Conservation (phyloP, 1,284 basidiomycete genomes). For the Ustilago trichophora region DNA sequence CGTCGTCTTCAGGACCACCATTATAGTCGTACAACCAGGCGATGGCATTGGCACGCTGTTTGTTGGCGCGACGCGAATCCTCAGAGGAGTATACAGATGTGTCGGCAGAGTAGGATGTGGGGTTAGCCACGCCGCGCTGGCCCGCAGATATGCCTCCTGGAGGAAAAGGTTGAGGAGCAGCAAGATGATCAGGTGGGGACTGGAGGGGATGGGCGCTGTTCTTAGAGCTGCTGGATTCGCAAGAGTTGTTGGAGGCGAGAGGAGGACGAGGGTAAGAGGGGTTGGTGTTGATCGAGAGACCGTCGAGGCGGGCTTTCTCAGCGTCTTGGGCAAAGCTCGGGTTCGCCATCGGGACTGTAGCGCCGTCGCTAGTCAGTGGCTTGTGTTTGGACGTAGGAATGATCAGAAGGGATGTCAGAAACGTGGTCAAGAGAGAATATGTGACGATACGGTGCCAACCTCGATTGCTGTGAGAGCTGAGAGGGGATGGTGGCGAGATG, state of each 20-base stretch:
- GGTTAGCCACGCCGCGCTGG: conserved; percentile 1
- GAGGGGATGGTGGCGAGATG: too few relatives aligned
- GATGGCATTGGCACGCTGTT: background rate
- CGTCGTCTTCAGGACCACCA: conserved; percentile 20
- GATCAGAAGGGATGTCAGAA: too few relatives aligned
- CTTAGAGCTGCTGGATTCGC: background rate
- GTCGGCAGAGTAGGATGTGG: background rate
- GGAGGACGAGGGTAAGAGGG: background rate
- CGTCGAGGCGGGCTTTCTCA: background rate
- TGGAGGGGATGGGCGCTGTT: conserved; percentile 4
- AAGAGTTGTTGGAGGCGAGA: background rate
- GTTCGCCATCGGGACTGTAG: background rate
- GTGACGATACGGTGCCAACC: too few relatives aligned
- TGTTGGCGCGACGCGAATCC: background rate
- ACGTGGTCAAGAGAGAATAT: too few relatives aligned
- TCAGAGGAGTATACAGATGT: background rate
- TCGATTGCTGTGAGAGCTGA: too few relatives aligned
- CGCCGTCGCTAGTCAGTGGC: background rate
- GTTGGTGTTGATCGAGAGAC: background rate
- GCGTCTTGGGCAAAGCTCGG: background rate
- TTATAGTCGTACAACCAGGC: conserved; percentile 38
- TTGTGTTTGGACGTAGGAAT: too few relatives aligned
- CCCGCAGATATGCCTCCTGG: background rate
- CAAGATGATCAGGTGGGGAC: background rate
- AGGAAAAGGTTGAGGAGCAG: background rate